Conservation (phyloP, 345 rosid genomes). For the Salix koriyanagi region DNA sequence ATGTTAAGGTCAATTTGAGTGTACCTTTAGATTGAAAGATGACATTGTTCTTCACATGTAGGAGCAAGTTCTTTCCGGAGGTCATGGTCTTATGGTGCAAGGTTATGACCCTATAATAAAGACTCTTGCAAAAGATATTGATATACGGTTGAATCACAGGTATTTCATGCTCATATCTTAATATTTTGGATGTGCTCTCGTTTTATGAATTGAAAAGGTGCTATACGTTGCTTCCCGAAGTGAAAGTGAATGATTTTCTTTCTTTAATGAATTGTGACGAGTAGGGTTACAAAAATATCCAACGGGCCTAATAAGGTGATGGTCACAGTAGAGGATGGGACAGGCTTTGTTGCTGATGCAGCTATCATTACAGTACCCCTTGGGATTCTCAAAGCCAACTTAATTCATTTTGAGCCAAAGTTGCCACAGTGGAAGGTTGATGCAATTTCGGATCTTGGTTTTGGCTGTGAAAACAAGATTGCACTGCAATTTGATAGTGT, state of each 20-base stretch:
- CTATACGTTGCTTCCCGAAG: neutral
- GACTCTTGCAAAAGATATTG: constrained; percentile 75
- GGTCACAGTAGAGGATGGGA: constrained; percentile 57
- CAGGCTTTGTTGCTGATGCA: constrained; percentile 67
- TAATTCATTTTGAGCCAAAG: constrained; percentile 74
- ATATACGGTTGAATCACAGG: constrained; percentile 65
- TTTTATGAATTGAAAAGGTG: neutral
- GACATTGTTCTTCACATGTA: constrained; percentile 28
- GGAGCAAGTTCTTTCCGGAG: constrained; percentile 89
- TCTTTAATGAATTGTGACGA: constrained; percentile 5
- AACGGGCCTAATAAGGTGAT: constrained; percentile 47
- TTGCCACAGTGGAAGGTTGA: constrained; percentile 77
- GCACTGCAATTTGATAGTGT: constrained; percentile 58
- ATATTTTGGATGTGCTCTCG: neutral
- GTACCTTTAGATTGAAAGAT: neutral
- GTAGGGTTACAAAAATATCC: constrained; percentile 58
- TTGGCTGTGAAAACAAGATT: constrained; percentile 80
- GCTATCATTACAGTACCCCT: constrained; percentile 69
- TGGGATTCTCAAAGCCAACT: constrained; percentile 75
- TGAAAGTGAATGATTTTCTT: constrained; percentile 1
- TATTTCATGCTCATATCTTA: constrained; percentile 16
- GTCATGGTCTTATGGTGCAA: constrained; percentile 91
- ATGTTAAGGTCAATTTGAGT: neutral
- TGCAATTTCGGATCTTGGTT: constrained; percentile 74
- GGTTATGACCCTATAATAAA: constrained; percentile 81